Percentiles rank a stretch among this genome's conserved stretches.
phyloP scores from a whole-genome alignment of 129 eudicot genomes.

The Helichrysum umbraculigerum region DNA sequence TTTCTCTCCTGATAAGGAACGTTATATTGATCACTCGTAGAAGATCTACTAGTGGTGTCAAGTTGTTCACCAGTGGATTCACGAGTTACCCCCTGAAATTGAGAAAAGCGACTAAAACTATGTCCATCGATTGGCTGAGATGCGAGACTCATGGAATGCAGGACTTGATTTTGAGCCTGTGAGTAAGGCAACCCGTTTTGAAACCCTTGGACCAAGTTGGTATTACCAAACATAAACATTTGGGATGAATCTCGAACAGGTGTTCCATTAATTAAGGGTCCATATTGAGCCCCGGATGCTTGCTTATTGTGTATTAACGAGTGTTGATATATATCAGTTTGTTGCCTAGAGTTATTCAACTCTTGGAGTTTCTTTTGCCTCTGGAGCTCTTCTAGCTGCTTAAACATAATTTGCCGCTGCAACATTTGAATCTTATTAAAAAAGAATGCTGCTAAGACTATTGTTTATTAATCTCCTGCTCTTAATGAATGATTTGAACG shows the following conservation, averaged over 20 bases:
- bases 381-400: slow-evolving; percentile 76
- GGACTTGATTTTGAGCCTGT: slow-evolving; percentile 49
- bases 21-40: slow-evolving; percentile 35
- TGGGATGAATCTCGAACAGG: slow-evolving; percentile 52
- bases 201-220: slow-evolving; percentile 49
- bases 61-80: slow-evolving; percentile 39
- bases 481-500: background rate
- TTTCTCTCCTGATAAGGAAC: slow-evolving; percentile 43
- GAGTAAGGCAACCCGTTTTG: slow-evolving; percentile 48
- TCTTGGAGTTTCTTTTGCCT: slow-evolving; percentile 76
- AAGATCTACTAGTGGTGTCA: slow-evolving; percentile 32
- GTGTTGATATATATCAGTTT: slow-evolving; percentile 54
- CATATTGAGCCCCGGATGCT: slow-evolving; percentile 40
- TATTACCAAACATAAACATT: slow-evolving; percentile 54
- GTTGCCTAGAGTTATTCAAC: slow-evolving; percentile 47
- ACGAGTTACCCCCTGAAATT: slow-evolving; percentile 47
- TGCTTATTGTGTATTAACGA: slow-evolving; percentile 46
- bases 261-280: slow-evolving; percentile 53
- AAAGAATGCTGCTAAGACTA: slow-evolving; percentile 34
- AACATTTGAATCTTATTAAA: slow-evolving; percentile 59
- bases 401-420: slow-evolving; percentile 79
- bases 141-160: slow-evolving; percentile 34
- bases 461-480: slow-evolving; percentile 23
- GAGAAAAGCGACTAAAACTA: slow-evolving; percentile 43
- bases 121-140: slow-evolving; percentile 53